Evolutionary conservation across 2,329 filamentous ascomycete species (phyloP).

Genomic region (Xylariaceae sp.): DNA sequence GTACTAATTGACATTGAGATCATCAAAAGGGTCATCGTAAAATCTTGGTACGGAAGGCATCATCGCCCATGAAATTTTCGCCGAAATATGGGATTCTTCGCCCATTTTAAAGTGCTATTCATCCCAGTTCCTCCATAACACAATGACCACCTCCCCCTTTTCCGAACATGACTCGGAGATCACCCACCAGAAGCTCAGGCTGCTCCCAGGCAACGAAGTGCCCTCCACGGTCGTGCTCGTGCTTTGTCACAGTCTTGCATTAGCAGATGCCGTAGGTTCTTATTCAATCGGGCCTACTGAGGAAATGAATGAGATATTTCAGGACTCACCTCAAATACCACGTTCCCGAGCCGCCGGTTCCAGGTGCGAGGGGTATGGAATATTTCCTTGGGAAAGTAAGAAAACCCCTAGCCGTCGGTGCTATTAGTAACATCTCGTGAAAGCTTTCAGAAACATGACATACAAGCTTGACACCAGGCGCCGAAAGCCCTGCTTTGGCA

Average conservation of each 20-base stretch:
- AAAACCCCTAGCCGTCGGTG: slow-evolving; percentile 10
- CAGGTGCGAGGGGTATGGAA: slow-evolving; percentile 7
- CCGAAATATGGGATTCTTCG: too few species aligned
- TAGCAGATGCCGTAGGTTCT: background rate
- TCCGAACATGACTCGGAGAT: slow-evolving; percentile 12
- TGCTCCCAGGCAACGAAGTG: slow-evolving; percentile 14
- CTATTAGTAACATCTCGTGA: background rate
- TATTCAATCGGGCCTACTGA: too few species aligned
- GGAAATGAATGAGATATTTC: too few species aligned
- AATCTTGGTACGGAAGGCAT: too few species aligned
- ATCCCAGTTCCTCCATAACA: background rate
- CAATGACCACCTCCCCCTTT: slow-evolving; percentile 3
- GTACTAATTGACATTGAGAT: too few species aligned
- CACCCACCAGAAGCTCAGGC: slow-evolving; percentile 9
- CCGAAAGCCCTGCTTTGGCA: background rate
- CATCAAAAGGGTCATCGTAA: too few species aligned
- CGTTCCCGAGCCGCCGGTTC: slow-evolving; percentile 15
- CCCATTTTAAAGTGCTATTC: background rate
- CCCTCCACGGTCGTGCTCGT: slow-evolving; percentile 12
- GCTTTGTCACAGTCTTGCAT: background rate
- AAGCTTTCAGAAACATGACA: background rate
- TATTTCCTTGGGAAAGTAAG: slow-evolving; percentile 15
- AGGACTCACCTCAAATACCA: slow-evolving; percentile 12
- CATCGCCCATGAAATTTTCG: too few species aligned
- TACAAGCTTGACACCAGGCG: slow-evolving; percentile 6